Conservation (phyloP, 345 rosid genomes). For the Syzygium aromaticum region DNA sequence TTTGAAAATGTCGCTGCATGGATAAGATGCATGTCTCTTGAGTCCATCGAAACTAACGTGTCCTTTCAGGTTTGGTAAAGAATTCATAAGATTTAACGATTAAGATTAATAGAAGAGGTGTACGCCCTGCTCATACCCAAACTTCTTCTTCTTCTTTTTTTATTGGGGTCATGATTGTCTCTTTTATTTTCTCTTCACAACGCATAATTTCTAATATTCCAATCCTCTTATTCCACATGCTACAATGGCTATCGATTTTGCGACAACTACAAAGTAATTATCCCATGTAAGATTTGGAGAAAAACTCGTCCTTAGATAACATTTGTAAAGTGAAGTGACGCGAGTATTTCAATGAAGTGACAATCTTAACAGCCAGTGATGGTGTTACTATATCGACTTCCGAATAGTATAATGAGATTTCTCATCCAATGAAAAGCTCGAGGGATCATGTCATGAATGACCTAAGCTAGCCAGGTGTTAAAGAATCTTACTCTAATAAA, state of each 20-base stretch:
- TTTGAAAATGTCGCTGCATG: background rate
- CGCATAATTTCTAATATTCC: background rate
- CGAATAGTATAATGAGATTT: background rate
- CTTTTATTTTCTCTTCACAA: background rate
- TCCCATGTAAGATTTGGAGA: background rate
- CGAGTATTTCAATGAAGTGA: background rate
- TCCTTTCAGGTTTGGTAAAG: background rate
- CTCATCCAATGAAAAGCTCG: background rate
- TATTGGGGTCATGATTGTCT: background rate
- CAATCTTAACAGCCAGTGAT: background rate
- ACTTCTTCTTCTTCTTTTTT: background rate
- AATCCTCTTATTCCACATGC: background rate
- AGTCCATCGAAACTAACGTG: background rate
- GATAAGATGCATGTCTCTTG: background rate
- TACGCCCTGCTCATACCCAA: background rate
- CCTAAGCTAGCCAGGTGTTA: background rate
- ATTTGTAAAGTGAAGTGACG: background rate
- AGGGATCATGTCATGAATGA: background rate
- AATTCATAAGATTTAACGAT: background rate
- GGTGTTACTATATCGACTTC: background rate
- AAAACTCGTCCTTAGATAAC: background rate
- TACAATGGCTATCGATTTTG: background rate
- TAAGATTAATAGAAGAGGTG: background rate
- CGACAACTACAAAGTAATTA: background rate
- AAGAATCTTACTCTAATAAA: background rate